phyloP scores from a whole-genome alignment of 768 basidiomycete genomes.

The Tephrocybe sp. region DNA sequence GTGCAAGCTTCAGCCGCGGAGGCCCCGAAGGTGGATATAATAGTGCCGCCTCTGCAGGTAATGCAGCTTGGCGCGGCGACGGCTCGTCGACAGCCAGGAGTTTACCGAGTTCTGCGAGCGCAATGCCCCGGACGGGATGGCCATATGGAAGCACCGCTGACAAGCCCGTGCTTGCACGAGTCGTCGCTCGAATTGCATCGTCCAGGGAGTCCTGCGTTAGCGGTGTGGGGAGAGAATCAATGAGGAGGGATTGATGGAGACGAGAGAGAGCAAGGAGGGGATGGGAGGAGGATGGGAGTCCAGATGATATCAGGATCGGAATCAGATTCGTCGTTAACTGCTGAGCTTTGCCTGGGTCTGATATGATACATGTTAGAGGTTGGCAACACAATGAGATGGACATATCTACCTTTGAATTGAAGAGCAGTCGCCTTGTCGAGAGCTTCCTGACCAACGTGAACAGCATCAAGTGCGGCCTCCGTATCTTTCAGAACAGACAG shows the following conservation, averaged over 20 bases:
- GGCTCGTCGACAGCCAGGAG: constrained; percentile 79
- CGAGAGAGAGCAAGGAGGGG: constrained; percentile 75
- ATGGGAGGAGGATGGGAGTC: constrained; percentile 64
- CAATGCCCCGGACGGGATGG: constrained; percentile 77
- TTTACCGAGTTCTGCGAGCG: constrained; percentile 79
- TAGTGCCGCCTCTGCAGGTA: constrained; percentile 15
- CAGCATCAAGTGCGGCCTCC: constrained; percentile 57
- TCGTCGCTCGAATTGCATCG: constrained; percentile 56
- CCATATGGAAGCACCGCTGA: constrained; percentile 50
- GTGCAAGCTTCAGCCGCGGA: constrained; percentile 58
- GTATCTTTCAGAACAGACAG: constrained; percentile 43
- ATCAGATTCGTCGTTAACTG: constrained; percentile 65
- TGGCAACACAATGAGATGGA: not conserved
- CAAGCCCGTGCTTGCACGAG: constrained; percentile 53
- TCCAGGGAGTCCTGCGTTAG: constrained; percentile 55
- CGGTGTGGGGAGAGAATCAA: constrained; percentile 41
- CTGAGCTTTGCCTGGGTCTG: constrained; percentile 57
- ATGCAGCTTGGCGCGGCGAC: constrained; percentile 27
- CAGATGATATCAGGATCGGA: constrained; percentile 56
- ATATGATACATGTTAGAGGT: constrained; percentile 4
- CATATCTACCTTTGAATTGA: constrained; percentile 54
- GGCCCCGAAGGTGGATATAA: constrained; percentile 69
- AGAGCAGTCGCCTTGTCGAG: constrained; percentile 67
- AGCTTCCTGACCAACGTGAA: constrained; percentile 70
- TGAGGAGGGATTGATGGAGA: constrained; percentile 67